phyloP scores from a whole-genome alignment of 495 filamentous ascomycete species.

The Penicillium robsamsonii region DNA sequence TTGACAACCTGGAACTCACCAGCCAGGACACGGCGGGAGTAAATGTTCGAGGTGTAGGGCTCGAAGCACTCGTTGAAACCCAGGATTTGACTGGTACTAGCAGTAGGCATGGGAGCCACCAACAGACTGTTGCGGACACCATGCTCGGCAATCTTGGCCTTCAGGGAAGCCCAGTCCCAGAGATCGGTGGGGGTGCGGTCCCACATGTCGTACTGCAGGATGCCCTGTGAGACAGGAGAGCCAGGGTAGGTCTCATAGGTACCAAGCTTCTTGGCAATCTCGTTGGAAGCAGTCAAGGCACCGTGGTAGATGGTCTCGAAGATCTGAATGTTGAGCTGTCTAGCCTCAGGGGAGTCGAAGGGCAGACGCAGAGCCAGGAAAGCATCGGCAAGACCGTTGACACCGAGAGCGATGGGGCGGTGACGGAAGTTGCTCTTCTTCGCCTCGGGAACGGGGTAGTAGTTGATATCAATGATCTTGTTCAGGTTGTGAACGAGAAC shows the following conservation, averaged over 20 bases:
- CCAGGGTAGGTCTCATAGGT: conserved; percentile 88
- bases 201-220: conserved; percentile 99
- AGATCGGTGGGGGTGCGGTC: conserved; percentile 86
- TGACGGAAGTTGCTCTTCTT: conserved; percentile 92
- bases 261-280: conserved; percentile 78
- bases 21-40: conserved; percentile 94
- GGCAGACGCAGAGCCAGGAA: conserved; percentile 96
- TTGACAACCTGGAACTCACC: conserved; percentile 99
- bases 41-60: conserved; percentile 99
- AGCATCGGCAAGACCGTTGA: conserved; percentile 97
- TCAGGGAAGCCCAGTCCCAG: conserved; percentile 92
- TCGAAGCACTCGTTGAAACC: conserved; percentile 99
- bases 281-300: conserved; percentile 82
- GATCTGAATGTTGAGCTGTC: conserved; percentile 93
- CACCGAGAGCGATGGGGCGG: conserved; percentile 90
- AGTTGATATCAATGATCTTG: conserved; percentile 95
- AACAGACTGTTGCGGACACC: conserved; percentile 93
- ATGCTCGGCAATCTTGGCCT: conserved; percentile 84
- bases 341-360: conserved; percentile 92
- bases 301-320: conserved; percentile 99
- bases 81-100: conserved; percentile 91
- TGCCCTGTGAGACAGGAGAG: conserved; percentile 90
- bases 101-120: conserved; percentile 96
- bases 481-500: conserved; percentile 91
- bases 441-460: conserved; percentile 95